Evolutionary conservation across 306 rosid genomes (phyloP), one percentile per base, ranked within the genome.

Genomic region (Acacia confusa): DNA sequence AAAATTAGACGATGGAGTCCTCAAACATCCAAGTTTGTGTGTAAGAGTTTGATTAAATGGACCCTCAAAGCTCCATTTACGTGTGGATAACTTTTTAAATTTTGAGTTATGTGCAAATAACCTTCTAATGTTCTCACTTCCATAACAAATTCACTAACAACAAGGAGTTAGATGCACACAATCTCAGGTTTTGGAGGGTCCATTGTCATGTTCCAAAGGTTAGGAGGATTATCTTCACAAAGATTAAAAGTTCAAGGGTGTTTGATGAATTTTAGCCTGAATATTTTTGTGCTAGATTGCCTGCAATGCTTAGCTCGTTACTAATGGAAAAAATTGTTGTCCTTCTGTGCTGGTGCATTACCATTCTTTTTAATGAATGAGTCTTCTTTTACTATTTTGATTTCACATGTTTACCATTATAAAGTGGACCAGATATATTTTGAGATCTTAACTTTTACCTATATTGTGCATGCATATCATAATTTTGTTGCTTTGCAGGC

Each of bases 401-500:
- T 60, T 68, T 53, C 12, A 36, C 58, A 52, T 40, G 74, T 60
- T 60, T 24, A 25, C 34, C 61, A 4, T 47, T 60, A 57, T 82
- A 14, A 82, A 65, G 43, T 24, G 9, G 16, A 44, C 83, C 38
- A 24, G 30, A 63, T 71, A 11, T 75, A 17, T 69, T 58, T n/a
- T 60, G 82, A 63, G 66, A 78, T 36, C 81, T 58, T 68, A 22
- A 57, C 45, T 45, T 63, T 52, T 72, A 48, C 20, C 30, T 45
- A 72, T 48, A 19, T 45, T 72, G 45, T 48, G 22, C 64, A 38
- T 52, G 41, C 68, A 9, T 76, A 15, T 69, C 55, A 27, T 68
- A 28, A 38, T 74, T 73, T 77, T 43, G 28, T 84, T 88, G 72
- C 50, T 63, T 72, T 74, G 76, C 86, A 93, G 97, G 90, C 85